phyloP scores from a whole-genome alignment of 768 basidiomycete species.

The Mycena rosella region DNA sequence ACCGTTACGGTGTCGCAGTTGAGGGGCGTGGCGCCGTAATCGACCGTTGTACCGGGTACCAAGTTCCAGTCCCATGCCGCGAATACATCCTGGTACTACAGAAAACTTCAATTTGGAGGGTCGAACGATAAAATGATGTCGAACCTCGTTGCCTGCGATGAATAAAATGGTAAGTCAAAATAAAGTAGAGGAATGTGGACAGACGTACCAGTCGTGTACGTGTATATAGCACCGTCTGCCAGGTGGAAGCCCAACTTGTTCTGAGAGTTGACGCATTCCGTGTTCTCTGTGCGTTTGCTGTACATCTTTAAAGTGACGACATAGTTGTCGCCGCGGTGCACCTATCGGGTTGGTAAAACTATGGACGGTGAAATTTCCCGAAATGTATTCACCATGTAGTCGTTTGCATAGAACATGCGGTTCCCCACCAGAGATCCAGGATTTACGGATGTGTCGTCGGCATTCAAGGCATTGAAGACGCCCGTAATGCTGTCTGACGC shows the following conservation, averaged over 20 bases:
- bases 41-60: constrained; percentile 60
- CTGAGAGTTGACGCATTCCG: constrained; percentile 61
- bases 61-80: constrained; percentile 72
- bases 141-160: constrained; percentile 52
- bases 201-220: constrained; percentile 46
- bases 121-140: not conserved
- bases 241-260: constrained; percentile 66
- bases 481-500: constrained; percentile 45
- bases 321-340: constrained; percentile 60
- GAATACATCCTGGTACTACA: constrained; percentile 54
- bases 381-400: constrained; percentile 59
- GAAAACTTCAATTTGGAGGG: not conserved
- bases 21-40: constrained; percentile 48
- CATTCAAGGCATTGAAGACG: constrained; percentile 42
- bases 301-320: constrained; percentile 60
- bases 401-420: constrained; percentile 59
- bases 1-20: constrained; percentile 36
- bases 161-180: not conserved
- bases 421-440: constrained; percentile 57
- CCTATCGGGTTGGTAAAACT: constrained; percentile 42
- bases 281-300: constrained; percentile 58
- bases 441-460: constrained; percentile 50
- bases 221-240: constrained; percentile 63
- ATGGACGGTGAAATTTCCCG: not conserved
- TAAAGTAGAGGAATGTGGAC: not conserved